Evolutionary conservation across 257 asterid species (phyloP), one percentile per base, ranked within the genome.

Genomic region (Lithospermum erythrorhizon): DNA sequence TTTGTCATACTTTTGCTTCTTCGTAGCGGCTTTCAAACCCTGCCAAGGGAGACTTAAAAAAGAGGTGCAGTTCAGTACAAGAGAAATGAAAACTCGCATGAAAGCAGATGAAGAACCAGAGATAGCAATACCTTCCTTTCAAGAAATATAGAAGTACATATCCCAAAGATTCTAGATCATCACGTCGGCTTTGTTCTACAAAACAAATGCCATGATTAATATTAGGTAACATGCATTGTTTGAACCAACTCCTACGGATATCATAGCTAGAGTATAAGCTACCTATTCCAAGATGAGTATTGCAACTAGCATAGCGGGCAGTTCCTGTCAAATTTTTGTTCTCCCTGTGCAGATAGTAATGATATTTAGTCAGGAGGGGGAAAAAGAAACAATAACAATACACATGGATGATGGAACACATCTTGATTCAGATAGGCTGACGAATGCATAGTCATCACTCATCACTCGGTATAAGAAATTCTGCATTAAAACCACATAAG

Each of bases 221-320:
- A 37, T 6, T 20, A 29, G 35, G 53, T 20, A 57, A 4, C 15
- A 30, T 9, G 19, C 20, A 9, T 18, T n/a, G 8, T 21, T 19
- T 17, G 54, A 61, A 53, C 16, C 23, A 53, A 53, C 6, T 32
- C 41, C 7, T 27, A 3, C 24, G 11, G 15, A 61, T n/a, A 53
- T 45, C 60, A 55, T 62, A 63, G 21, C 21, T 21, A 41, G 17
- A 41, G 49, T 51, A 41, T 54, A 13, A 58, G 84, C 66, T 70
- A 90, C 97, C 97, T 47, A 87, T 85, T 76, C 97, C 97, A 30
- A 90, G 96, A 83, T 90, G 97, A 66, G 97, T 90, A 69, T 90
- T 90, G 76, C 96, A 87, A 72, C 97, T 90, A 65, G 97, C 97
- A 83, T 90, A 90, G 53, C 97, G 95, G 22, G 97, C 97, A 53